Percentiles rank a stretch among this genome's conserved stretches.
These are phyloP conservation scores for Cicer yamashitae DNA, from an alignment of 306 rosid genomes.

Conservation along the genomic window DNA sequence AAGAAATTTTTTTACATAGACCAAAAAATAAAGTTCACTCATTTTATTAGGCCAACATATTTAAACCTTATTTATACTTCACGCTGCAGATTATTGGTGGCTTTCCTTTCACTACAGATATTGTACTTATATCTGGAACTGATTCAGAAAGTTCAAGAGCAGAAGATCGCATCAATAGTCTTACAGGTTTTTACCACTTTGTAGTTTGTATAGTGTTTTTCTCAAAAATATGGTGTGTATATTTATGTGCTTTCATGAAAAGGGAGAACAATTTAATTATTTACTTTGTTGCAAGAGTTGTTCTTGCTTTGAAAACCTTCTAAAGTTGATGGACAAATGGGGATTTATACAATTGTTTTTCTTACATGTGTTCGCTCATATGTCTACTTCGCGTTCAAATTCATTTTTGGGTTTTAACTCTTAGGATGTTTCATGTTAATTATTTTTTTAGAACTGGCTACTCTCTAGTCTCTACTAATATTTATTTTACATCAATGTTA, in stretches of 20 bases:
- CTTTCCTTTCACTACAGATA: conserved; percentile 77
- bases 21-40: neutral
- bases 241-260: conserved; percentile 26
- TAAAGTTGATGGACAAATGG: conserved; percentile 30
- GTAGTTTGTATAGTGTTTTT: conserved; percentile 9
- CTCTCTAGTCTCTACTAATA: conserved; percentile 26
- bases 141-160: conserved; percentile 58
- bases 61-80: conserved; percentile 3
- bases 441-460: conserved; percentile 27
- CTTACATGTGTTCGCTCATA: conserved; percentile 14
- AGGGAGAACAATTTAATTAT: conserved; percentile 15
- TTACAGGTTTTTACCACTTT: conserved; percentile 69
- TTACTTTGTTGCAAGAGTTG: conserved; percentile 37
- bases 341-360: conserved; percentile 33
- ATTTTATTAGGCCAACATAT: neutral
- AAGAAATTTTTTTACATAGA: neutral
- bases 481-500: conserved; percentile 33
- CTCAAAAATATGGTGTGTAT: conserved; percentile 32
- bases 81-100: conserved; percentile 74
- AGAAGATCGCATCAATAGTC: conserved; percentile 72
- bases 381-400: conserved; percentile 37
- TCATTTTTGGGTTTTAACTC: conserved; percentile 35
- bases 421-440: conserved; percentile 22
- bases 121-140: conserved; percentile 77
- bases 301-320: conserved; percentile 38